phyloP scores from a whole-genome alignment of 331 rosid species.

The Malus hybrid region DNA sequence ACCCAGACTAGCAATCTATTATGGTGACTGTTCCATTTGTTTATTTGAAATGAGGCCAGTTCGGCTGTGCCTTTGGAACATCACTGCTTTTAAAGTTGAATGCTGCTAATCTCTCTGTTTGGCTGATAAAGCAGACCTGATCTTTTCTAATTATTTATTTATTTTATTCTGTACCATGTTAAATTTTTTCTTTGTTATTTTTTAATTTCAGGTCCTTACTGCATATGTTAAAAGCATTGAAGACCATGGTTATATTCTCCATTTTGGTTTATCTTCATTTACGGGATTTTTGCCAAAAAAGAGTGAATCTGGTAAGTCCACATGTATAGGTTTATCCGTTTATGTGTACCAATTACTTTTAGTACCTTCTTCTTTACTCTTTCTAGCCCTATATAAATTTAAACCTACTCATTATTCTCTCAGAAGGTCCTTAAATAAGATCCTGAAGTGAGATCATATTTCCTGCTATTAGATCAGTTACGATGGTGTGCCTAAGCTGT shows the following conservation, averaged over 20 bases:
- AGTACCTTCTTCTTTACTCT: neutral
- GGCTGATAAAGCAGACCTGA: neutral
- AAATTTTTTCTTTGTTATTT: neutral
- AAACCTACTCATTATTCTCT: neutral
- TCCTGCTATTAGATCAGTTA: neutral
- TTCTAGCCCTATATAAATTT: neutral
- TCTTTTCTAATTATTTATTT: neutral
- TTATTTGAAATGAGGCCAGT: neutral
- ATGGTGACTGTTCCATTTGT: neutral
- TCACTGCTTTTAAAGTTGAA: neutral
- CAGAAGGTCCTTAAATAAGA: neutral
- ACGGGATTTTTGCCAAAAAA: constrained; percentile 73
- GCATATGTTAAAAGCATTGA: constrained; percentile 89
- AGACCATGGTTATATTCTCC: constrained; percentile 97
- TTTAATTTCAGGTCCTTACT: constrained; percentile 52
- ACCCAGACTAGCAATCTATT: neutral
- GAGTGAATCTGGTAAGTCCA: constrained; percentile 37
- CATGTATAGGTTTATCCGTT: neutral
- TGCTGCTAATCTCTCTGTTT: neutral
- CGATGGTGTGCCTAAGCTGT: neutral
- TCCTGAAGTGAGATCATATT: too few relatives aligned
- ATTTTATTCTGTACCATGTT: neutral
- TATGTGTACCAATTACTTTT: neutral
- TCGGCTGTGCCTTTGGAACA: neutral
- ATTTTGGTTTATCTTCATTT: constrained; percentile 80